Evolutionary conservation across 2,329 filamentous ascomycete genomes (phyloP), one percentile per base, ranked within the genome.

Genomic region (Beauveria sp.): DNA sequence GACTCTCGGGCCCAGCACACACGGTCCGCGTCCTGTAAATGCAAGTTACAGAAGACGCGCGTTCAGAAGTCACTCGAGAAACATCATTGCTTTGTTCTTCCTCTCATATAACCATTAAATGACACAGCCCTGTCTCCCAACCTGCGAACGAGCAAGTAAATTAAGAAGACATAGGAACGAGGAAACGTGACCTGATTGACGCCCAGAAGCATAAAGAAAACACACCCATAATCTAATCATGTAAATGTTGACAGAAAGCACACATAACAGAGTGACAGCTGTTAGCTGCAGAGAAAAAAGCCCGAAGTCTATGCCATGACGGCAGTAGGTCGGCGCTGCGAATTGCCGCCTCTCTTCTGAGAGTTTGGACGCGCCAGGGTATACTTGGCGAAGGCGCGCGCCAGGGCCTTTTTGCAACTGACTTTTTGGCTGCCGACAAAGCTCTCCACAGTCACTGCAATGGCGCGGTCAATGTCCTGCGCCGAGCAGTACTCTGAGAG

Each of bases 391-490:
- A 99, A 99, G 5, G 95, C 91, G 63, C 95, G 83, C 0, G 92
- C 90, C 50, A 99, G 83, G 18, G 95, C 92, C 81, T 96, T 97
- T 83, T 98, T 99, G 78, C 91, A 95, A 78, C 91, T 96, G 69
- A 98, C 86, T 80, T 99, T 99, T 74, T 99, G 95, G 69, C 90
- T 96, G 64, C 90, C 91, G 49, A 99, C 91, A 71, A 99, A 99
- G 61, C 90, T 96, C 67, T 98, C 93, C 2, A 99, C 91, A 0
- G 95, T 96, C 7, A 99, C 95, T 16, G 93, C 91, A 70, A 99
- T 99, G 62, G 95, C 95, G 49, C 95, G 91, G 75, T 99, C 95
- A 68, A 99, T 96, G 71, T 99, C 95, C 63, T 89, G 85, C 1
- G 89, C 78, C 6, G 89, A 88, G 75, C 93, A 96, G 79, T 96